Base-by-base conservation (phyloP, 2,329 filamentous ascomycete genomes). In the Macrophomina phaseolina region DNA sequence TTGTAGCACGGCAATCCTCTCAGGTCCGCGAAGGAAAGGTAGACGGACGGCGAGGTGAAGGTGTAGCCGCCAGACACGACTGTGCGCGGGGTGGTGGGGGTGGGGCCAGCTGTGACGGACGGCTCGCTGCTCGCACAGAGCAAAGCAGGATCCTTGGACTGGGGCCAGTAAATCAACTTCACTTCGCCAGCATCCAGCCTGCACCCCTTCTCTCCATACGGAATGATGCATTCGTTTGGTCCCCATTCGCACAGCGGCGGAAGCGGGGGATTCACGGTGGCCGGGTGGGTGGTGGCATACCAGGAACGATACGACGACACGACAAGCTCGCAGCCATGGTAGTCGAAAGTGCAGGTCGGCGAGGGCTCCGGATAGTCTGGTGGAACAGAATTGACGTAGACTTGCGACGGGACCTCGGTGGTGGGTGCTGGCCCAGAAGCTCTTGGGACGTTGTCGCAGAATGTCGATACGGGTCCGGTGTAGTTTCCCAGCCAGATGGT, bases 341-440 rank as follows among this genome's bases (percentile, higher is more conserved):
- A 66, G 64, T 66, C 36, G 64, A 58, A 66, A 32, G 53, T 60
- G 45, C 64, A 66, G 7, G 64, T 66, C 3, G 64, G 64, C 34
- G 64, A 58, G 2, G 64, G 64, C 4, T 42, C 23, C 2, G 64
- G 14, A 12, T 32, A 66, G 14, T 53, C n/a, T 5, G 53, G 48
- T 5, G 45, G 45, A 4, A 49, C 9, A 18, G 55, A 28, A 9
- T 52, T 60, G 18, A 40, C 34, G 18, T 45, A 45, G 14, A 51
- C 23, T 5, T 36, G 30, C 18, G 45, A 12, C 11, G 36, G 36
- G 6, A 45, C 14, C 1, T 32, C 23, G 18, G 55, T 66, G 23
- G 45, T 49, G 9, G 58, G 58, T 5, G 58, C 53, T n/a, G 53
- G 52, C 4, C 55, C 53, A 11, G 53, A 60, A 2, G 32, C 64